phyloP scores from a whole-genome alignment of 345 rosid species.

The Sisymbrium irio region DNA sequence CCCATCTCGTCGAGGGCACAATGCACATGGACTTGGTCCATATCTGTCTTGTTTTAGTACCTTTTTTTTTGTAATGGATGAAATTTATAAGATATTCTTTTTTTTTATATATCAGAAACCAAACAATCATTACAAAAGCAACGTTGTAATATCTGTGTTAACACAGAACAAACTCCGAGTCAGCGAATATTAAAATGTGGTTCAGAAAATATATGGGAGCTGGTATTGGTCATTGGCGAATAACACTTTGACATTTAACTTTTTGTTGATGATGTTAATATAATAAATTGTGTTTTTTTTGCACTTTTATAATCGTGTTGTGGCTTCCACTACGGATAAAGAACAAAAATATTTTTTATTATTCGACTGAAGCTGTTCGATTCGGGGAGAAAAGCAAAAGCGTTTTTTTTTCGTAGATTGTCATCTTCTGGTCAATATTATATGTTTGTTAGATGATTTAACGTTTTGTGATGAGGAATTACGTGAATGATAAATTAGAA shows the following conservation, averaged over 20 bases:
- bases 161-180: constrained; percentile 5
- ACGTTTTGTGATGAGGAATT: constrained; percentile 13
- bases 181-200: constrained; percentile 7
- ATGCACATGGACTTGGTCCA: constrained; percentile 33
- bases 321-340: constrained; percentile 33
- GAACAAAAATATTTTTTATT: not conserved
- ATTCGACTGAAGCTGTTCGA: constrained; percentile 14
- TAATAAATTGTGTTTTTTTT: constrained; percentile 24
- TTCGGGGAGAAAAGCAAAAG: constrained; percentile 28
- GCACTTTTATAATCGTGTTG: too few relatives aligned
- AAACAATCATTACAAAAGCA: constrained; percentile 24
- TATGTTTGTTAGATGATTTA: not conserved
- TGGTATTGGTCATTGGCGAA: not conserved
- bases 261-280: not conserved
- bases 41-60: constrained; percentile 4
- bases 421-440: constrained; percentile 24
- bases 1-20: constrained; percentile 19
- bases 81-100: not conserved
- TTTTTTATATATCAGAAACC: not conserved
- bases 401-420: constrained; percentile 5
- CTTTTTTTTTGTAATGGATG: not conserved
- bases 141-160: not conserved
- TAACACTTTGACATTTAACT: not conserved
- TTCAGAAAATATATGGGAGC: not conserved
- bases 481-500: not conserved